Percentiles rank a stretch among this genome's conserved stretches.
These are phyloP conservation scores for Yarrowia alimentaria DNA, from an alignment of 805 yeast species.

Conservation along the genomic window DNA sequence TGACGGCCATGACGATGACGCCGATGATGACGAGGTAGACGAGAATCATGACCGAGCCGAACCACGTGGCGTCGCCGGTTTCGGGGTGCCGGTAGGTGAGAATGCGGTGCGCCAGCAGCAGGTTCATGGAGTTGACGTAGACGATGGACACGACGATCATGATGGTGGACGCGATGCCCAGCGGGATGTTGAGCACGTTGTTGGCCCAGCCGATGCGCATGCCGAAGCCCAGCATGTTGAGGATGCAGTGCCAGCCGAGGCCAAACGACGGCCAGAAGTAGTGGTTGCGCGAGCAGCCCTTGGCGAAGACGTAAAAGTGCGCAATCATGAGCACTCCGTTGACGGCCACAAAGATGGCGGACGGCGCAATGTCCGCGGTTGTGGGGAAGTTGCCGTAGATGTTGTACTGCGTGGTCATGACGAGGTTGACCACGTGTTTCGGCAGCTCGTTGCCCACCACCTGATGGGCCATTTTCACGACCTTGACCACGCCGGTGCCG, in stretches of 20 bases:
- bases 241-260: conserved; percentile 51
- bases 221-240: conserved; percentile 59
- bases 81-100: conserved; percentile 79
- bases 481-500: conserved; percentile 20
- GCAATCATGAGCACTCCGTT: conserved; percentile 50
- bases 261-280: conserved; percentile 56
- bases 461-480: conserved; percentile 21
- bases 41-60: conserved; percentile 48
- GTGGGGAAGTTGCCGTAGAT: conserved; percentile 63
- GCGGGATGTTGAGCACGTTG: conserved; percentile 46
- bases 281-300: conserved; percentile 41
- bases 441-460: conserved; percentile 16
- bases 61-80: conserved; percentile 50
- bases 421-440: background rate
- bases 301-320: conserved; percentile 47
- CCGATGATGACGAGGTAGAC: conserved; percentile 56
- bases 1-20: conserved; percentile 62
- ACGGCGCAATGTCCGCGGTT: conserved; percentile 55
- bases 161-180: conserved; percentile 59
- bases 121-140: conserved; percentile 56
- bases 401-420: conserved; percentile 37
- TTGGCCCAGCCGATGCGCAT: conserved; percentile 59
- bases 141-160: conserved; percentile 58
- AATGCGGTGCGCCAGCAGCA: conserved; percentile 67
- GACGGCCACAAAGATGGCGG: conserved; percentile 54